A percentile compares a stretch with the other conserved stretches of the same genome.
These are phyloP conservation scores for Microbotryum violaceum DNA, from an alignment of 1,284 basidiomycete species.

Conservation along the genomic window DNA sequence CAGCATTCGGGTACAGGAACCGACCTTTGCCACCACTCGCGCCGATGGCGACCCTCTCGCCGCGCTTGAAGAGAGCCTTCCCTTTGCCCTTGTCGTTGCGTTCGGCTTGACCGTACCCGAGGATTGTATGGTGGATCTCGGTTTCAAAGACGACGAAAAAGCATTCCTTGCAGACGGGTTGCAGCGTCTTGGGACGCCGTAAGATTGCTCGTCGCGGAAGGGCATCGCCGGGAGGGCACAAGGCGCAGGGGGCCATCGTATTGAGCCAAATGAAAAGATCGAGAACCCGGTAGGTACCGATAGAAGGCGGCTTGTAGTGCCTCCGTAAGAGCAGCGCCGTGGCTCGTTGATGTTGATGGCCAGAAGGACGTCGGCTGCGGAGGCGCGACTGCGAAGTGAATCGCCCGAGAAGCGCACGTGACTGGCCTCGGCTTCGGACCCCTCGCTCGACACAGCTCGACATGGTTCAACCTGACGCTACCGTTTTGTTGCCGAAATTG, in stretches of 20 bases:
- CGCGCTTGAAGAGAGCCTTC: slow-evolving; percentile 66
- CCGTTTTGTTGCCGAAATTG: too few species aligned
- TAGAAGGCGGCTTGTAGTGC: neutral
- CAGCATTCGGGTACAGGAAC: slow-evolving; percentile 12
- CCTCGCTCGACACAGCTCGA: too few species aligned
- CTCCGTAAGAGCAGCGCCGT: neutral
- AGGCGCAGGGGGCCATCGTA: slow-evolving; percentile 33
- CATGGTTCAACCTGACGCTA: too few species aligned
- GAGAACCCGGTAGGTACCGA: neutral
- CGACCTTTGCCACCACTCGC: slow-evolving; percentile 95
- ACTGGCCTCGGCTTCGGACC: too few species aligned
- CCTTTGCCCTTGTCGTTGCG: slow-evolving; percentile 30
- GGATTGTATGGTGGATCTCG: slow-evolving; percentile 94
- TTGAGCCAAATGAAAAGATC: neutral
- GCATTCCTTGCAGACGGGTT: slow-evolving; percentile 42
- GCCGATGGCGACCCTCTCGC: slow-evolving; percentile 92
- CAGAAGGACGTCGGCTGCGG: too few species aligned
- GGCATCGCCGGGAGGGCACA: slow-evolving; percentile 23
- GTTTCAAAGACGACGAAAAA: slow-evolving; percentile 91
- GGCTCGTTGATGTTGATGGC: too few species aligned
- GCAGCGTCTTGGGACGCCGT: slow-evolving; percentile 92
- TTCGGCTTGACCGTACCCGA: slow-evolving; percentile 35
- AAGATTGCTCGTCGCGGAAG: slow-evolving; percentile 61
- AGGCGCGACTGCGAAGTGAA: too few species aligned
- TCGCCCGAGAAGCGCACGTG: too few species aligned